Conservation (phyloP, 2,329 filamentous ascomycete genomes). For the Phialemonium atrogriseum region DNA sequence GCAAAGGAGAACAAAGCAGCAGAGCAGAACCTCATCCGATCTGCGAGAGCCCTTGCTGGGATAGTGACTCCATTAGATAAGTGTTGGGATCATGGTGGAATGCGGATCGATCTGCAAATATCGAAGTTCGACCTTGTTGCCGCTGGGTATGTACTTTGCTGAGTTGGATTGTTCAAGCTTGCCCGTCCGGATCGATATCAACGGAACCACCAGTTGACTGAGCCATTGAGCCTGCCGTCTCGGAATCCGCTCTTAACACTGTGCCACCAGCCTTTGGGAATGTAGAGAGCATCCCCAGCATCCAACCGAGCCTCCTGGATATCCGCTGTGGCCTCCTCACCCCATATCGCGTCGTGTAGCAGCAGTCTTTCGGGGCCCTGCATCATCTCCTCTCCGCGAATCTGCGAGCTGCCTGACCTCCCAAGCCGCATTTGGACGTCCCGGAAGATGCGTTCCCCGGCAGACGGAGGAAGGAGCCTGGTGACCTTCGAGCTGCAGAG, state of each 20-base stretch:
- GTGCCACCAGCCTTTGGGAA: slow-evolving; percentile 84
- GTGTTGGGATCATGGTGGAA: no score
- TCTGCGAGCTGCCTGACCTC: slow-evolving; percentile 30
- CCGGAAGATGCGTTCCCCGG: slow-evolving; percentile 58
- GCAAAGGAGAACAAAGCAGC: no score
- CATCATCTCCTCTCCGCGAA: slow-evolving; percentile 90
- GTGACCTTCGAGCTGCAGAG: slow-evolving; percentile 65
- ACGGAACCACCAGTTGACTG: slow-evolving; percentile 75
- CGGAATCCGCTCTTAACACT: slow-evolving; percentile 58
- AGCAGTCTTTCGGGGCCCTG: slow-evolving; percentile 59
- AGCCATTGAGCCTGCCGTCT: slow-evolving; percentile 26
- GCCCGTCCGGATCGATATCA: no score
- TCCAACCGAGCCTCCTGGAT: slow-evolving; percentile 47
- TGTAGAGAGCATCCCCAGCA: slow-evolving; percentile 65
- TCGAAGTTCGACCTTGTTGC: no score
- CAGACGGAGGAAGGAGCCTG: slow-evolving; percentile 57
- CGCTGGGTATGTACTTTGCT: no score
- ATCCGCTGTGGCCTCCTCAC: slow-evolving; percentile 14
- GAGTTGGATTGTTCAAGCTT: no score
- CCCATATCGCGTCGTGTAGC: slow-evolving; percentile 67
- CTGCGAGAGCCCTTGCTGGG: no score
- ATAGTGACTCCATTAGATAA: no score
- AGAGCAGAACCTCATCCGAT: no score
- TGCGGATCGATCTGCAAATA: no score
- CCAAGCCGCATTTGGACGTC: slow-evolving; percentile 34